phyloP scores from a whole-genome alignment of 192 early-diverging fungal genomes.

The Coemansia sp. region DNA sequence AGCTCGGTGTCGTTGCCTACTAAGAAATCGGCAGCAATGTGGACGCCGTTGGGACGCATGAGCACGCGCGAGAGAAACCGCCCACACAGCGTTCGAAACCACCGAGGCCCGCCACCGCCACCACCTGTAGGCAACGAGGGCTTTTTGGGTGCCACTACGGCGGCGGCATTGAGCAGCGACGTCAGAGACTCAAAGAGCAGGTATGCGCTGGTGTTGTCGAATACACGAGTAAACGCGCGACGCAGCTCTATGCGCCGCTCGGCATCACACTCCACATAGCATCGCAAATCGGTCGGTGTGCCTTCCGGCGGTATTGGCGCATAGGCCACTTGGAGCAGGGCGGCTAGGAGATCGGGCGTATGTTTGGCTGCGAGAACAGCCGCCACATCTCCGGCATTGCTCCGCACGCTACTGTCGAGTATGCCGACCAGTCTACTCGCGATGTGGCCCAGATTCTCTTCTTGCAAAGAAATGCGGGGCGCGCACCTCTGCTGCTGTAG shows the following conservation, averaged over 20 bases:
- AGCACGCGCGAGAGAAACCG: constrained; percentile 72
- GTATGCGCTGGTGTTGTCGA: constrained; percentile 57
- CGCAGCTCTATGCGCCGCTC: constrained; percentile 20
- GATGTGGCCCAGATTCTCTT: neutral
- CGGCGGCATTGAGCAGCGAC: constrained; percentile 60
- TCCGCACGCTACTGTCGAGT: constrained; percentile 5
- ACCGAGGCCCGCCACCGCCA: constrained; percentile 49
- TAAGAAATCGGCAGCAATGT: constrained; percentile 69
- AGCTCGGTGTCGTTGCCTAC: constrained; percentile 57
- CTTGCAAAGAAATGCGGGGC: neutral
- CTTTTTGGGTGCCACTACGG: constrained; percentile 43
- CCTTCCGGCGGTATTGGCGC: constrained; percentile 48
- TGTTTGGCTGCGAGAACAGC: constrained; percentile 61
- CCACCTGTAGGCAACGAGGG: too few relatives aligned
- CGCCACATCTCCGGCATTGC: constrained; percentile 60
- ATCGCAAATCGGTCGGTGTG: constrained; percentile 9
- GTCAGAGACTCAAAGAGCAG: constrained; percentile 71
- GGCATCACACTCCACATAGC: constrained; percentile 44
- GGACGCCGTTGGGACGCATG: constrained; percentile 65
- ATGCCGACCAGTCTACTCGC: constrained; percentile 13
- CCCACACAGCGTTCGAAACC: constrained; percentile 70
- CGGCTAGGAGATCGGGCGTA: constrained; percentile 68
- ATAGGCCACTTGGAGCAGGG: constrained; percentile 70
- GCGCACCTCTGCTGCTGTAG: constrained; percentile 6
- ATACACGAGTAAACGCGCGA: constrained; percentile 39